Evolutionary conservation across 345 rosid species (phyloP).

Genomic region (Gynandropsis gynandra): DNA sequence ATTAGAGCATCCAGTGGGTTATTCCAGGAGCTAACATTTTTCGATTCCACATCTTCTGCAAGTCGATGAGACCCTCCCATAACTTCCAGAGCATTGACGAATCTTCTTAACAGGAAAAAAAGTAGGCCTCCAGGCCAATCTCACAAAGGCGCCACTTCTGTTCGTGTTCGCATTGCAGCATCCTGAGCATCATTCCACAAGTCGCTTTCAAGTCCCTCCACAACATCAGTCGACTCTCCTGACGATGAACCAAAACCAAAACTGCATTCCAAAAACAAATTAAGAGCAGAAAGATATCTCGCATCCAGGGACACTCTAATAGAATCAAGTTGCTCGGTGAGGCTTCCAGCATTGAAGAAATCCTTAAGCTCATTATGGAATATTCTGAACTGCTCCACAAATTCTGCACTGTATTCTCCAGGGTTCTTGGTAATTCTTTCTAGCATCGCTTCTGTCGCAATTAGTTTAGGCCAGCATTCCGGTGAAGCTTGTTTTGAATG

Average conservation of each 20-base stretch:
- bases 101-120: constrained; percentile 49
- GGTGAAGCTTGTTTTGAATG: constrained; percentile 97
- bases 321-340: constrained; percentile 84
- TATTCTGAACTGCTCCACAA: constrained; percentile 86
- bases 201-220: constrained; percentile 85
- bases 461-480: constrained; percentile 89
- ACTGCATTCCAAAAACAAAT: constrained; percentile 59
- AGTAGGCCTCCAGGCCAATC: constrained; percentile 94
- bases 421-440: constrained; percentile 70
- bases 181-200: constrained; percentile 94
- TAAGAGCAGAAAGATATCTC: constrained; percentile 45
- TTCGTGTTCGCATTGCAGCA: constrained; percentile 85
- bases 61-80: too few relatives aligned
- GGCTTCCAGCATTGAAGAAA: constrained; percentile 99
- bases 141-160: constrained; percentile 99
- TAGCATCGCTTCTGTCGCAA: constrained; percentile 98
- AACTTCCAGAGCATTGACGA: too few relatives aligned
- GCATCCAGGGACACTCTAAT: constrained; percentile 78
- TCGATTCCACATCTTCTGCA: too few relatives aligned
- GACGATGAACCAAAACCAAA: too few relatives aligned
- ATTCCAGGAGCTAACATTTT: too few relatives aligned
- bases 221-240: constrained; percentile 30
- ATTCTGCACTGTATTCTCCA: constrained; percentile 79
- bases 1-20: too few relatives aligned
- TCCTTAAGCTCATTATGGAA: constrained; percentile 91